Conservation (phyloP, 257 asterid species). For the Hygrophila difformis region DNA sequence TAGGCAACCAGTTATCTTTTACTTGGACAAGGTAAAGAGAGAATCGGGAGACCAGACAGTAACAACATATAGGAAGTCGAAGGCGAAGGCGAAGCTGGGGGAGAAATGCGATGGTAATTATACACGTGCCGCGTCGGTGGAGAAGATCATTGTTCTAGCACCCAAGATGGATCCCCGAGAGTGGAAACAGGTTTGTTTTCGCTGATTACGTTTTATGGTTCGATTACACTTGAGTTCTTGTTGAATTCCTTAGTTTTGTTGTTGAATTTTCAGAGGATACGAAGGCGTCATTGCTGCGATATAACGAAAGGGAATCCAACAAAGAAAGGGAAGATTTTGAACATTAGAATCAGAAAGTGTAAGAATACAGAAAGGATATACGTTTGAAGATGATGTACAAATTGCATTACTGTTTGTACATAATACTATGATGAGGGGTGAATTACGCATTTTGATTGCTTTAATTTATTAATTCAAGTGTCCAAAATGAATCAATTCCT, state of each 20-base stretch:
- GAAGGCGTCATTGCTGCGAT: conserved; percentile 71
- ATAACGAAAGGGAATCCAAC: conserved; percentile 21
- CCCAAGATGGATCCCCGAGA: conserved; percentile 42
- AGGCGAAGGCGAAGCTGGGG: conserved; percentile 3
- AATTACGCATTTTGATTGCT: too few species aligned
- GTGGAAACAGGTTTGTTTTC: conserved; percentile 51
- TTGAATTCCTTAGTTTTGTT: not conserved
- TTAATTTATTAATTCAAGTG: too few species aligned
- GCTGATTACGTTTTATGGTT: too few species aligned
- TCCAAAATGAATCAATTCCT: too few species aligned
- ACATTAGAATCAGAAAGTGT: conserved; percentile 50
- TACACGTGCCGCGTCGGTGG: conserved; percentile 26
- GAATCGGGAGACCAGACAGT: conserved; percentile 19
- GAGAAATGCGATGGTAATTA: conserved; percentile 28
- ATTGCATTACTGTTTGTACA: conserved; percentile 19
- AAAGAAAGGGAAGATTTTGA: conserved; percentile 34
- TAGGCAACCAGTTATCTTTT: conserved; percentile 40
- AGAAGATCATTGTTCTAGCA: conserved; percentile 41
- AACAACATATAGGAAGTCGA: conserved; percentile 39
- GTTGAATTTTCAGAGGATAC: conserved; percentile 39
- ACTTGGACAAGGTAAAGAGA: conserved; percentile 28
- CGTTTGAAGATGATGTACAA: conserved; percentile 27
- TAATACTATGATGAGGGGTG: too few species aligned
- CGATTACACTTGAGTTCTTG: too few species aligned
- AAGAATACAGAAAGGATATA: conserved; percentile 40